A percentile compares a stretch with the other conserved stretches of the same genome.
phyloP scores from a whole-genome alignment of 208 protist genomes.

The Trypanosoma caninum region DNA sequence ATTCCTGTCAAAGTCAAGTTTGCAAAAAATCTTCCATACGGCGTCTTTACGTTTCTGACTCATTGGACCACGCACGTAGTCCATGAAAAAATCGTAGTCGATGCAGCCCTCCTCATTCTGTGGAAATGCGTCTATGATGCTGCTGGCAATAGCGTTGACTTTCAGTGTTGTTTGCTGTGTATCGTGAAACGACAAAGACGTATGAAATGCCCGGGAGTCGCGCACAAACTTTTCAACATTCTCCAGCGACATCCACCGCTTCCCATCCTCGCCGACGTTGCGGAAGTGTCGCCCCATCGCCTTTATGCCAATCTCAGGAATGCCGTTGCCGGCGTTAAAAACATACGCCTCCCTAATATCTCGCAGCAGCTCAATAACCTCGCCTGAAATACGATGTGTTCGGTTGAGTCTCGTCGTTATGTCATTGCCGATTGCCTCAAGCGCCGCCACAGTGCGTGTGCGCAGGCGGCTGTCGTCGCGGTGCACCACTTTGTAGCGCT shows the following conservation, averaged over 20 bases:
- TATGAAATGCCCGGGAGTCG: slow-evolving; percentile 56
- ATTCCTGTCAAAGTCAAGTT: slow-evolving; percentile 81
- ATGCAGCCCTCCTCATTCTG: slow-evolving; percentile 47
- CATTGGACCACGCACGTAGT: slow-evolving; percentile 85
- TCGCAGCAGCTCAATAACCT: slow-evolving; percentile 39
- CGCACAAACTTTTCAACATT: slow-evolving; percentile 69
- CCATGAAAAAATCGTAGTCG: slow-evolving; percentile 88
- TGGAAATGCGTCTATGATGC: slow-evolving; percentile 71
- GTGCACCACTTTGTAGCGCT: slow-evolving; percentile 79
- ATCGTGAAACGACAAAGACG: slow-evolving; percentile 28
- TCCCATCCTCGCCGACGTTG: slow-evolving; percentile 56
- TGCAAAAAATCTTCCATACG: slow-evolving; percentile 69
- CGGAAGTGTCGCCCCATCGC: slow-evolving; percentile 87
- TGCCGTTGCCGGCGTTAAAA: slow-evolving; percentile 64
- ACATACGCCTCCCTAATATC: slow-evolving; percentile 81
- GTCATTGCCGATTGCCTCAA: slow-evolving; percentile 30
- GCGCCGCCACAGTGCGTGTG: slow-evolving; percentile 32
- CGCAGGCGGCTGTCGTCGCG: slow-evolving; percentile 68
- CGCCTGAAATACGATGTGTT: slow-evolving; percentile 45
- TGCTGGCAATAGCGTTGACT: slow-evolving; percentile 34
- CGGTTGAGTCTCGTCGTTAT: slow-evolving; percentile 29
- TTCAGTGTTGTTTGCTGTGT: slow-evolving; percentile 36
- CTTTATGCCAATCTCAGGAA: slow-evolving; percentile 90
- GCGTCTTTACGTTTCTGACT: slow-evolving; percentile 71
- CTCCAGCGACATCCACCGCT: slow-evolving; percentile 76